Percentiles rank a stretch among this genome's conserved stretches.
Conservation (phyloP, 495 filamentous ascomycete genomes). For the Trichoderma erinaceum region DNA sequence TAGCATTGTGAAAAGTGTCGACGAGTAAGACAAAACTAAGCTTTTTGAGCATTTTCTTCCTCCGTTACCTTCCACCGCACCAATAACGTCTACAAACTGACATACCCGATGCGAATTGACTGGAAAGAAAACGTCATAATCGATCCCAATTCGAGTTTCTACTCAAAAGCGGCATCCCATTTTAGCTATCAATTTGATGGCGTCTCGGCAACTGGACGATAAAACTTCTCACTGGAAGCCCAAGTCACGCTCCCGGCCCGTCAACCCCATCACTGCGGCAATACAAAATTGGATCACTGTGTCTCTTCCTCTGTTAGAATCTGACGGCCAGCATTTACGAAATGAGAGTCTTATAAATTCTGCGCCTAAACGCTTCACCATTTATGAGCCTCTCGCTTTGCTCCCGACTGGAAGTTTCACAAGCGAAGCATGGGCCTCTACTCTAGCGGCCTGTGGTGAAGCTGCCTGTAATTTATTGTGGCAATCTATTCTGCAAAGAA, state of each 20-base stretch:
- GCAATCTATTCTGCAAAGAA: conserved; percentile 40
- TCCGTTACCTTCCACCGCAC: neutral
- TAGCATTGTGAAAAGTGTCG: neutral
- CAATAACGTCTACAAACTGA: neutral
- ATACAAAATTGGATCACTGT: conserved; percentile 27
- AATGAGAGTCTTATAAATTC: conserved; percentile 27
- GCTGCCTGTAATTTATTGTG: conserved; percentile 32
- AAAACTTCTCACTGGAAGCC: conserved; percentile 4
- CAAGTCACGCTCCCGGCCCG: conserved; percentile 20
- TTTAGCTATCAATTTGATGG: neutral
- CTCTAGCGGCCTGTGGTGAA: conserved; percentile 27
- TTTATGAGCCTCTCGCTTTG: conserved; percentile 65
- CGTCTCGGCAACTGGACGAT: neutral
- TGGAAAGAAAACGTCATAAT: neutral
- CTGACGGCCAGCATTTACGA: neutral
- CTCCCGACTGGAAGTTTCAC: conserved; percentile 57
- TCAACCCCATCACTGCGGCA: conserved; percentile 28
- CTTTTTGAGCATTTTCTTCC: neutral
- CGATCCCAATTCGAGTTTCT: no score
- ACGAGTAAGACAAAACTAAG: neutral
- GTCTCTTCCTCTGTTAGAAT: neutral
- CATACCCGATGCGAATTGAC: neutral
- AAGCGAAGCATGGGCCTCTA: conserved; percentile 37
- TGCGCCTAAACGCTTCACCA: conserved; percentile 59
- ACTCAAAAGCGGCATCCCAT: no score